Conservation (phyloP, 306 rosid species). For the Delonix regia region DNA sequence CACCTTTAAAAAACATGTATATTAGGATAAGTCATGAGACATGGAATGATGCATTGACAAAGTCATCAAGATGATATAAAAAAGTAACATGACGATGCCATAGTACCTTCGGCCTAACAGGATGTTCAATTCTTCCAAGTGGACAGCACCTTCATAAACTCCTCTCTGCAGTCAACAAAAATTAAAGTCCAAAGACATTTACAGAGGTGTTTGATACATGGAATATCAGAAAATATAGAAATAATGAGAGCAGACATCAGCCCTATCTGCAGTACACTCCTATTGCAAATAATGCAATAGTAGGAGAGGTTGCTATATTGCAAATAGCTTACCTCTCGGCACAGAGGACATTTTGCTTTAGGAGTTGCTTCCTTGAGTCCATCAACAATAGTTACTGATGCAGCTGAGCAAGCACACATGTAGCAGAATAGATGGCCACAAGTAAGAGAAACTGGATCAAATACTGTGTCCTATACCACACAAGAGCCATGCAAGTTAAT, state of each 20-base stretch:
- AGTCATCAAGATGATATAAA: neutral
- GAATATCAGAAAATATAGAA: neutral
- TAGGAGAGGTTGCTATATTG: neutral
- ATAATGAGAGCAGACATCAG: neutral
- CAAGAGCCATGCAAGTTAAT: neutral
- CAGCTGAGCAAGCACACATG: slow-evolving; percentile 90
- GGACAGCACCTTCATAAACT: slow-evolving; percentile 76
- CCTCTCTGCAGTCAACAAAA: slow-evolving; percentile 51
- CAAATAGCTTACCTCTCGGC: slow-evolving; percentile 64
- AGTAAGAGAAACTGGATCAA: slow-evolving; percentile 89
- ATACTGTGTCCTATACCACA: slow-evolving; percentile 81
- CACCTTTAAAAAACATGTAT: slow-evolving; percentile 49
- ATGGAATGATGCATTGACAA: neutral
- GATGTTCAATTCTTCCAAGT: slow-evolving; percentile 74
- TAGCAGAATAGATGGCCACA: slow-evolving; percentile 96
- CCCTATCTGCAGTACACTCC: neutral
- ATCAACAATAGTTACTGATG: slow-evolving; percentile 75
- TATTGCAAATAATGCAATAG: slow-evolving; percentile 1
- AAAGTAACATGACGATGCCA: neutral
- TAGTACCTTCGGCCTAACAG: slow-evolving; percentile 70
- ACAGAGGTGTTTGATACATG: neutral
- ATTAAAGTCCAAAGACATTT: neutral
- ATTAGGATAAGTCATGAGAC: neutral
- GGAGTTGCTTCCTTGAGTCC: slow-evolving; percentile 65
- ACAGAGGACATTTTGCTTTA: slow-evolving; percentile 83